Evolutionary conservation across 176 grass and related monocot species (phyloP).

Genomic region (Eleusine indica): DNA sequence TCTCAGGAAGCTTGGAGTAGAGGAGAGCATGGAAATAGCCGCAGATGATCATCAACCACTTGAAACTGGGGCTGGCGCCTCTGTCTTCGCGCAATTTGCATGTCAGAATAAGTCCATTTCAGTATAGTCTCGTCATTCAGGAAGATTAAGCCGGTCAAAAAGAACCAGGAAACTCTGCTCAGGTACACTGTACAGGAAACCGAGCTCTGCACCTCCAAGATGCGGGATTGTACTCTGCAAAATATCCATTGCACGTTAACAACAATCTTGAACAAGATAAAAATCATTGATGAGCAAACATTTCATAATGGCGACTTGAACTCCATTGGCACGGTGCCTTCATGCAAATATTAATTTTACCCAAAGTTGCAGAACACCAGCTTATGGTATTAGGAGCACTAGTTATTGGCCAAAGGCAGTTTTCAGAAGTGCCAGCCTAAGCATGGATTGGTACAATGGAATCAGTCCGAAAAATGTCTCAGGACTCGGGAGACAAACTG

Average conservation of each 20-base stretch:
- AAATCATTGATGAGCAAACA: neutral
- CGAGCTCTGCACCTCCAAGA: conserved; percentile 72
- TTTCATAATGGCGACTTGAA: neutral
- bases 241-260: conserved; percentile 5
- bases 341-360: neutral
- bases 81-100: conserved; percentile 21
- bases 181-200: conserved; percentile 83
- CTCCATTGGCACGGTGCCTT: neutral
- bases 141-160: conserved; percentile 84
- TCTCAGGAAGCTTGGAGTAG: conserved; percentile 6
- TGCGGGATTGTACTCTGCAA: conserved; percentile 67
- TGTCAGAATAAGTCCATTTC: neutral
- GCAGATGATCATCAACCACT: neutral
- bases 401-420: neutral
- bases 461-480: neutral
- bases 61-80: neutral
- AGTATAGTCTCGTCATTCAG: conserved; percentile 42
- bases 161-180: conserved; percentile 93
- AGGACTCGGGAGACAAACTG: neutral
- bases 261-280: neutral
- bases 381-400: neutral
- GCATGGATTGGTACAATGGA: neutral
- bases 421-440: neutral
- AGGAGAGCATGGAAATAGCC: neutral
- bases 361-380: neutral